Conservation (phyloP, 1,284 basidiomycete genomes). For the Vanrija humicola region DNA sequence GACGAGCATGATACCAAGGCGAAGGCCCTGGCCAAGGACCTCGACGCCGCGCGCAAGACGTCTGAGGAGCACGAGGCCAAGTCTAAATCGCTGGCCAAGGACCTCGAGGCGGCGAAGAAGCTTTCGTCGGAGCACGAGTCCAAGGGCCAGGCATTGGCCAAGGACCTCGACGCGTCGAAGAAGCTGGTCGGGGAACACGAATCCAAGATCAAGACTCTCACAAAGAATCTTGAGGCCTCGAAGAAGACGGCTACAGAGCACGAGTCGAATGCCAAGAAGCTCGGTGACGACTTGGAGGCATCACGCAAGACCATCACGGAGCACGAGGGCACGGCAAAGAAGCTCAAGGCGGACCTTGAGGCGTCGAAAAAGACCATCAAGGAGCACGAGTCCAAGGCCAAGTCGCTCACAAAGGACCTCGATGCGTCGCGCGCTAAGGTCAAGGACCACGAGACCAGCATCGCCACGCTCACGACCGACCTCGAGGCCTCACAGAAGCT, state of each 20-base stretch:
- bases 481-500: constrained; percentile 3
- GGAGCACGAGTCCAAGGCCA: constrained; percentile 1
- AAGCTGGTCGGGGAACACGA: not conserved
- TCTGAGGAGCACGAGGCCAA: constrained; percentile 4
- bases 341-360: not conserved
- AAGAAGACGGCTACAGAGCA: not conserved
- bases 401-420: constrained; percentile 3
- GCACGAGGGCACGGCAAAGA: not conserved
- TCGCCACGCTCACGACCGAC: constrained; percentile 3
- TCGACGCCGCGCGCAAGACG: not conserved
- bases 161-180: constrained; percentile 5
- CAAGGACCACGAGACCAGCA: constrained; percentile 4
- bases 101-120: not conserved
- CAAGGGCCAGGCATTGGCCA: not conserved
- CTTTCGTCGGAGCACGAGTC: constrained; percentile 2
- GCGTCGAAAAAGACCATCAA: not conserved
- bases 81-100: not conserved
- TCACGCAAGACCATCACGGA: not conserved
- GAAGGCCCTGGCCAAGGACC: not conserved
- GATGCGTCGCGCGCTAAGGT: not conserved
- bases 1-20: constrained; percentile 4
- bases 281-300: constrained; percentile 5
- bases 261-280: not conserved
- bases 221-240: not conserved
- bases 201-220: not conserved